Base-by-base conservation (phyloP, 305 asterid species). In the Fraxinus sp. region DNA sequence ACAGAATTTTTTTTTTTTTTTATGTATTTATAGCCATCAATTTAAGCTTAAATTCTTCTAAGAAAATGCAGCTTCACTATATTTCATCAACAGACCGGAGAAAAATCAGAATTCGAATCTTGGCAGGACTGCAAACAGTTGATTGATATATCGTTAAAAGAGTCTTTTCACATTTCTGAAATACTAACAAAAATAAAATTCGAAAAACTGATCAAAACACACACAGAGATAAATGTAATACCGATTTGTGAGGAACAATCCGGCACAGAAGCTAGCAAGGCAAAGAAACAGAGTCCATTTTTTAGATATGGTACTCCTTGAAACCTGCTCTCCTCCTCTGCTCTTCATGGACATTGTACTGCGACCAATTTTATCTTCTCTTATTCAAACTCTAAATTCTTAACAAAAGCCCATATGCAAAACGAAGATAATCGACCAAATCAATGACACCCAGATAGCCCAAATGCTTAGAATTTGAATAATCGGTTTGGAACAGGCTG, bases 231-330 rank as follows among this genome's bases (percentile, higher is more conserved):
- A 8, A 59, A 13, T 11, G 14, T 22, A 46, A 30, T 86, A 93
- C 98, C 98, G 92, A 84, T 91, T 89, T 59, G 97, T 92, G 89
- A 95, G 90, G 91, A 95, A 75, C 87, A 95, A 68, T 41, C 98
- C 98, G 18, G 91, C 89, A 71, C 90, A 93, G 75, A 95, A 95
- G 80, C 98, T 89, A 76, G 89, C 88, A 75, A 95, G 84, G 81
- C 98, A 95, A 41, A 95, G 97, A 39, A 91, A 91, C 80, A 93
- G 83, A 57, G 93, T 90, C 97, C 95, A 95, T 86, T 83, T 90
- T 8, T 86, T 81, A 46, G 97, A 88, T 7, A 91, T 26, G 8
- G 90, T 80, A 80, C 88, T 91, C 83, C 91, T 89, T 79, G 97
- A 89, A 79, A 85, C 43, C 85, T 84, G 91, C 86, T 88, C 96